Evolutionary conservation across 2,329 filamentous ascomycete species (phyloP), one percentile per base, ranked within the genome.

Genomic region (Ophiostoma fasciatum): DNA sequence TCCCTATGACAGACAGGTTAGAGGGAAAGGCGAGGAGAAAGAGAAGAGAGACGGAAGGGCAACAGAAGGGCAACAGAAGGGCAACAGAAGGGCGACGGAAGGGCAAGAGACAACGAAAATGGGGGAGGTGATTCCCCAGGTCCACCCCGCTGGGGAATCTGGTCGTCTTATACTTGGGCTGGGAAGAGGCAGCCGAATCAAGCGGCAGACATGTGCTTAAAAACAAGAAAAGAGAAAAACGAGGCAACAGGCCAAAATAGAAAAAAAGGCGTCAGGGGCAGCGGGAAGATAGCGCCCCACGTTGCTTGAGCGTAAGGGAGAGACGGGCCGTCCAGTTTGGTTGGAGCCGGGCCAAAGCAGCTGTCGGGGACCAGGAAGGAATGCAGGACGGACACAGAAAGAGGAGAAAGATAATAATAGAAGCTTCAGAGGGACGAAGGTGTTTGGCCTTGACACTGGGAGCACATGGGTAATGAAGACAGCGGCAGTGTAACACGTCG

Each of bases 391-490:
- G 11, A 12, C 14, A 27, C 10, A 31, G 23, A 28, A 18, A 22
- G 15, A 10, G 31, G 35, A 29, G 21, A 22, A 26, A 34, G 34
- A 33, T 4, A 18, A 11, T n/a, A 27, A 22, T 10, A 26, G 11
- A 35, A 26, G 15, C n/a, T n/a, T n/a, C n/a, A n/a, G n/a, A n/a
- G n/a, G n/a, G n/a, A n/a, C n/a, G n/a, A n/a, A 31, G 13, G 21
- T 14, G 19, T 21, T 27, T 26, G 31, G 27, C 34, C 31, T 31
- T 28, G 12, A 33, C 11, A 20, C 18, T 27, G 33, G 31, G 31
- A 37, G 15, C 38, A 37, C 35, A 31, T 18, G 37, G 11, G 25
- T 27, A 35, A 35, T 31, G 27, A 35, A 34, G 8, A 23, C 28
- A 23, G 31, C 23, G 25, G 14, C 22, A 35, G 38, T 37, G 34